Evolutionary conservation across 139 green algal genomes (phyloP).

Genomic region (Chlorella sp.): DNA sequence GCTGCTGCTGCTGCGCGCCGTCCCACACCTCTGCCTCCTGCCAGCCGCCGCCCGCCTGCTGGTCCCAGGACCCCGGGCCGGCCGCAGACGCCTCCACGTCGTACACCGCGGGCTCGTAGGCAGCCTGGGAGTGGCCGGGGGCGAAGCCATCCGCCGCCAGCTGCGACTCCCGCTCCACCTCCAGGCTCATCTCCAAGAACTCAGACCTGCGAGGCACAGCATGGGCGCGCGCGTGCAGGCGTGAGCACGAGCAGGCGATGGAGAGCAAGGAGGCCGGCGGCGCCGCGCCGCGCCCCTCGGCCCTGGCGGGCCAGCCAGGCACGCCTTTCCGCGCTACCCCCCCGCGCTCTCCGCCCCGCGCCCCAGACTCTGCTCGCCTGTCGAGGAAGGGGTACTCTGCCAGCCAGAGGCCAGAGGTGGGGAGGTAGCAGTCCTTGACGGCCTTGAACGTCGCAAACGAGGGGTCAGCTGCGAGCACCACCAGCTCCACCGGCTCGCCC

Average conservation of each 20-base stretch:
- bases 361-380: too few species aligned
- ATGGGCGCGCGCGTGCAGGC: neutral
- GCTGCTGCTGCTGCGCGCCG: too few species aligned
- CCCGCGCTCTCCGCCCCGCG: slow-evolving; percentile 67
- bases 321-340: slow-evolving; percentile 47
- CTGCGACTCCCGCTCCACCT: slow-evolving; percentile 56
- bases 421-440: slow-evolving; percentile 85
- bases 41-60: too few species aligned
- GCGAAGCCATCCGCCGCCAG: neutral
- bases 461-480: slow-evolving; percentile 65
- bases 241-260: neutral
- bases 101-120: too few species aligned
- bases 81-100: too few species aligned
- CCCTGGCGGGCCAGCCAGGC: neutral
- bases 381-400: slow-evolving; percentile 81
- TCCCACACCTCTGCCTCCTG: too few species aligned
- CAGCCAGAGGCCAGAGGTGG: slow-evolving; percentile 75
- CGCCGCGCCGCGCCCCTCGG: neutral
- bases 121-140: too few species aligned
- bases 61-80: too few species aligned
- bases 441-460: slow-evolving; percentile 77
- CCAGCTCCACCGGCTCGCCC: slow-evolving; percentile 70
- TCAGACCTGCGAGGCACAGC: neutral
- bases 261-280: neutral
- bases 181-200: slow-evolving; percentile 27